A percentile compares a stretch with the other conserved stretches of the same genome.
Conservation (phyloP, 306 rosid species). For the Quercus agrifolia region DNA sequence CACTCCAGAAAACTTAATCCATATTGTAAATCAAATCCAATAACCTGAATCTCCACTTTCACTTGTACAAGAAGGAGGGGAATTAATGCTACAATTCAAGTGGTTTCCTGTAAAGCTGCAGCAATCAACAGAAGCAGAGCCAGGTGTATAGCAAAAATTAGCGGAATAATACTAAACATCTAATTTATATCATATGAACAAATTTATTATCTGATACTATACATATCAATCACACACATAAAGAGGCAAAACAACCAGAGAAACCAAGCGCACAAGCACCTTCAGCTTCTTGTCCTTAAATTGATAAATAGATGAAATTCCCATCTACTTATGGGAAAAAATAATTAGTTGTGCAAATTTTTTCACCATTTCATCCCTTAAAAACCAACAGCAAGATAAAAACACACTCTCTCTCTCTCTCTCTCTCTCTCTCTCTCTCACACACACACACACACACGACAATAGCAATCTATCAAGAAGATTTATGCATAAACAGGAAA, state of each 20-base stretch:
- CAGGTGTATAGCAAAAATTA: background rate
- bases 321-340: too few relatives aligned
- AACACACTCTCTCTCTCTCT: too few relatives aligned
- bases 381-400: too few relatives aligned
- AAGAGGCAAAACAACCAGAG: background rate
- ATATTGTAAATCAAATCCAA: slow-evolving; percentile 21
- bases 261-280: background rate
- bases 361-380: too few relatives aligned
- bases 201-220: background rate
- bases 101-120: slow-evolving; percentile 89
- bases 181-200: background rate
- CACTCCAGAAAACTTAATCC: background rate
- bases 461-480: too few relatives aligned
- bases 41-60: slow-evolving; percentile 59
- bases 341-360: too few relatives aligned
- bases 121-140: slow-evolving; percentile 15
- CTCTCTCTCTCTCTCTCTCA: too few relatives aligned
- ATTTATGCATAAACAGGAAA: background rate
- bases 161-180: background rate
- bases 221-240: background rate
- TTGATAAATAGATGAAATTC: too few relatives aligned
- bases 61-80: slow-evolving; percentile 48
- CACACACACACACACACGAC: too few relatives aligned
- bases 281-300: background rate
- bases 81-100: slow-evolving; percentile 61